Base-by-base conservation (phyloP, 2,329 filamentous ascomycete species). In the Bertia moriformis region DNA sequence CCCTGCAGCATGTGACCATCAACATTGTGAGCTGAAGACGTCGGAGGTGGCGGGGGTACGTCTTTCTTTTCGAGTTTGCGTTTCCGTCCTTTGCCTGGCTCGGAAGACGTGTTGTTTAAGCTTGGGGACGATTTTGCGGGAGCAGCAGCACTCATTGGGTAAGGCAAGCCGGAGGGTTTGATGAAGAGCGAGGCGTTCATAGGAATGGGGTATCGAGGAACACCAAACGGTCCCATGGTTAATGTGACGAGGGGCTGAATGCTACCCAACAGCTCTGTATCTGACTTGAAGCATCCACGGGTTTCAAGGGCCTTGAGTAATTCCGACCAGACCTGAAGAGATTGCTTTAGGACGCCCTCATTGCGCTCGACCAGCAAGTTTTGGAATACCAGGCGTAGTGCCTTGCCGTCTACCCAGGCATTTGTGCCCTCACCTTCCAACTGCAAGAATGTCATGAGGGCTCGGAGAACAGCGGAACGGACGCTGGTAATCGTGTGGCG, bases 1-100 rank as follows among this genome's bases (percentile, higher is more conserved):
- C 93, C 91, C 54, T 89, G 84, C 66, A 98, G 87, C 81, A 98
- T 95, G 48, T 93, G 88, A 7, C 88, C 91, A 55, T 98, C 91
- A 14, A 98, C 86, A 56, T 98, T 94, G 58, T 98, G 91, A 1
- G 82, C 74, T n/a, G 82, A 65, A n/a, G 64, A 71, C 3, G 71
- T 61, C 1, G 72, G 62, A n/a, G n/a, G n/a, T 1, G 71, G 63
- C 5, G 32, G 10, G 7, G 32, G 32, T 18, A 17, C 32, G 7
- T 35, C 32, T 35, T 70, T 60, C 19, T 88, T 81, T 40, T 91
- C 84, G 15, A 73, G 62, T 63, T 93, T 93, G n/a, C 83, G 78
- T 0, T 83, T 83, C 57, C 87, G 93, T 43, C 87, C 78, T 46
- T 85, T 78, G 59, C 91, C 85, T 2, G 78, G 65, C 13, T 76